A percentile compares a stretch with the other conserved stretches of the same genome.
These are phyloP conservation scores for Lentinula detonsa DNA, from an alignment of 768 basidiomycete genomes.

Conservation along the genomic window DNA sequence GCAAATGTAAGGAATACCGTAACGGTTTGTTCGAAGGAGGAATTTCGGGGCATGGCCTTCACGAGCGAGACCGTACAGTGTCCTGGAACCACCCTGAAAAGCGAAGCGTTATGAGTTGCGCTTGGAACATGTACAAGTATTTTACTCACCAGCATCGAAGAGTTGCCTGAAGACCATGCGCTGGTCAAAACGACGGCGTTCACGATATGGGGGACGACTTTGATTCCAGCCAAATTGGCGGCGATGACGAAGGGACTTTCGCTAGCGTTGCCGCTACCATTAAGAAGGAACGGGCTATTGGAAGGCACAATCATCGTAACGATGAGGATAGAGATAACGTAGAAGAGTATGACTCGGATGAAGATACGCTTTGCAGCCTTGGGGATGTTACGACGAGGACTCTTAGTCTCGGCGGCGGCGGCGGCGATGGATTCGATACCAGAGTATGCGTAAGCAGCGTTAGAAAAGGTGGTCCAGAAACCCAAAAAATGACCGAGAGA, in stretches of 20 bases:
- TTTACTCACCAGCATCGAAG: conserved; percentile 13
- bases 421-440: conserved; percentile 46
- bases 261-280: conserved; percentile 32
- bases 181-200: conserved; percentile 48
- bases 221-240: conserved; percentile 53
- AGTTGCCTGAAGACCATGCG: conserved; percentile 47
- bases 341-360: conserved; percentile 28
- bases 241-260: conserved; percentile 74
- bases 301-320: conserved; percentile 66
- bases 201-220: conserved; percentile 42
- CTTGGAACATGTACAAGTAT: conserved; percentile 24
- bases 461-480: conserved; percentile 20
- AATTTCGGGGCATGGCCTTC: conserved; percentile 14
- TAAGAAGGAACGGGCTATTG: conserved; percentile 34
- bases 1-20: conserved; percentile 13
- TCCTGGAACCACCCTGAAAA: conserved; percentile 6
- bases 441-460: conserved; percentile 55
- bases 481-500: conserved; percentile 43
- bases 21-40: conserved; percentile 10
- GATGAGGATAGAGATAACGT: conserved; percentile 52
- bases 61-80: conserved; percentile 14
- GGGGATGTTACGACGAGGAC: conserved; percentile 61
- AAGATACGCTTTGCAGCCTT: conserved; percentile 57
- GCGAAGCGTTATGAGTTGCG: too few relatives aligned
- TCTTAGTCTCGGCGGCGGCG: conserved; percentile 50